phyloP scores from a whole-genome alignment of 2,329 filamentous ascomycete genomes.

The Nigrograna mackinnonii region DNA sequence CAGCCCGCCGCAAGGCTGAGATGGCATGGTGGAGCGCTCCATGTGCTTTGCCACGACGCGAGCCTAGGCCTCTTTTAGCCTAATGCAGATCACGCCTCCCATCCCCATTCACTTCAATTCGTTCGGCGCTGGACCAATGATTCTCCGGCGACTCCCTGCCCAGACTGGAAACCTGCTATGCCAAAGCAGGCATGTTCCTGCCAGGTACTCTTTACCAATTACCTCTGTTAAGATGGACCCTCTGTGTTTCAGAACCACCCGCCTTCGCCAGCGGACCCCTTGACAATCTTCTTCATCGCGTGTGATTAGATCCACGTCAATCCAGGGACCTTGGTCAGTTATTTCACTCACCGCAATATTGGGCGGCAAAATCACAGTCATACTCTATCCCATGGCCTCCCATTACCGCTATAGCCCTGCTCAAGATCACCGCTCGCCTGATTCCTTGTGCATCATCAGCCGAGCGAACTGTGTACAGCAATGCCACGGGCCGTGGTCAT shows the following conservation, averaged over 20 bases:
- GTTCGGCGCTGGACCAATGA: conserved; percentile 11
- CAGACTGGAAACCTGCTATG: background rate
- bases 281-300: conserved; percentile 18
- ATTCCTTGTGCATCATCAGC: conserved; percentile 19
- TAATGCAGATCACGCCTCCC: conserved; percentile 1
- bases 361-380: too few species aligned
- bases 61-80: conserved; percentile 5
- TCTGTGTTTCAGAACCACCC: conserved; percentile 24
- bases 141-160: conserved; percentile 5
- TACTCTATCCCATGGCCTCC: too few species aligned
- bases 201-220: conserved; percentile 14
- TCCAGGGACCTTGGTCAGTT: background rate
- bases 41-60: background rate
- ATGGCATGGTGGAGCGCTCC: background rate
- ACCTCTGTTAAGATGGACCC: conserved; percentile 1
- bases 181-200: conserved; percentile 11
- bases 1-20: too few species aligned
- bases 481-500: conserved; percentile 18
- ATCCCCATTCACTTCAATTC: too few species aligned
- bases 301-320: conserved; percentile 28
- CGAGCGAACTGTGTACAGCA: conserved; percentile 8
- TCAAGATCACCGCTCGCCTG: conserved; percentile 20
- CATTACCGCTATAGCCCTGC: too few species aligned
- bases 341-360: background rate
- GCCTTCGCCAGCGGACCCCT: conserved; percentile 12